Evolutionary conservation across 176 grass and related monocot species (phyloP).

Genomic region (Echinochloa phyllopogon): DNA sequence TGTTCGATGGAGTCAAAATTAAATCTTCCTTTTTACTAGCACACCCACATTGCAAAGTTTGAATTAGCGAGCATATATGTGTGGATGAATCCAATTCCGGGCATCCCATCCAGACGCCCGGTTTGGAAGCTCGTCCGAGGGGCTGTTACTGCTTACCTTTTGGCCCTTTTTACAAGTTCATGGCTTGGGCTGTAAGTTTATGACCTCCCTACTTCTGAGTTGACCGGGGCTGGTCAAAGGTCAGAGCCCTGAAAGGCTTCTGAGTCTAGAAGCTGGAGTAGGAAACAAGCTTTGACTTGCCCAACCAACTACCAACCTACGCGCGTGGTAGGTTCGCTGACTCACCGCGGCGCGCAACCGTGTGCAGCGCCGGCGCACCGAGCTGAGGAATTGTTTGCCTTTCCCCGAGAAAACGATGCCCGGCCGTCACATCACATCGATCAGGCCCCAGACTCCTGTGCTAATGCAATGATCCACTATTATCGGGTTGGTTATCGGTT

Average conservation of each 20-base stretch:
- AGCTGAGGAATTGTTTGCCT: not conserved
- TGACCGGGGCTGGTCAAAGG: conserved; percentile 27
- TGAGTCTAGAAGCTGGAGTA: not conserved
- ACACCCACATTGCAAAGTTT: not conserved
- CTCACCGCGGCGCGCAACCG: not conserved
- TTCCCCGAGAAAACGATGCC: not conserved
- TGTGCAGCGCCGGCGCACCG: not conserved
- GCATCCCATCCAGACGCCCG: not conserved
- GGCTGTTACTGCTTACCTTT: not conserved
- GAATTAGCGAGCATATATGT: not conserved
- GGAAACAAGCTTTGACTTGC: not conserved
- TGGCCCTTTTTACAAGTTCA: not conserved
- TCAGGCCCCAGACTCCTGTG: not conserved
- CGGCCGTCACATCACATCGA: not conserved
- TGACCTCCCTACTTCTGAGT: not conserved
- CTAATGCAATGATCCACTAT: not conserved
- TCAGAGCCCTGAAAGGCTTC: not conserved
- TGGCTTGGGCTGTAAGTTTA: conserved; percentile 33
- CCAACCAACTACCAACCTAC: not conserved
- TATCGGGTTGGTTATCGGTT: not conserved
- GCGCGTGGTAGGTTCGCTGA: not conserved
- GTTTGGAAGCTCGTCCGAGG: conserved; percentile 29
- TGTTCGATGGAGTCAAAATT: not conserved
- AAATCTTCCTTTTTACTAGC: not conserved
- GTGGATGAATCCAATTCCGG: conserved; percentile 16